These are phyloP conservation scores for Aquilaria sinensis DNA, from an alignment of 345 rosid species.

Conservation along the genomic window DNA sequence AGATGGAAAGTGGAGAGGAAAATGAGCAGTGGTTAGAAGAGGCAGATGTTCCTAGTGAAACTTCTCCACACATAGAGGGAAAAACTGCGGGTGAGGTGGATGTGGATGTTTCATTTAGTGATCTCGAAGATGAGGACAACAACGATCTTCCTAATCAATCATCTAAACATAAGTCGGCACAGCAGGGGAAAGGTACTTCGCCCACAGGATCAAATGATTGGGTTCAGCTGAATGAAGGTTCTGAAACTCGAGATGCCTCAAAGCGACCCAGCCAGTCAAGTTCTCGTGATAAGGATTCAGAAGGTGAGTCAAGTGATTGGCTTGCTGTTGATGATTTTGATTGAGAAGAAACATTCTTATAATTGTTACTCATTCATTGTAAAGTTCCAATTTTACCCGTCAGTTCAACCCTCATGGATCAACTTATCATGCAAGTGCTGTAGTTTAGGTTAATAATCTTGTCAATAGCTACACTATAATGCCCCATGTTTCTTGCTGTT, in stretches of 20 bases:
- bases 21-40: constrained; percentile 39
- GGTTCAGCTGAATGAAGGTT: constrained; percentile 44
- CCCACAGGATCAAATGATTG: constrained; percentile 53
- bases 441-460: constrained; percentile 12
- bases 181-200: constrained; percentile 23
- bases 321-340: constrained; percentile 54
- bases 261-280: constrained; percentile 27
- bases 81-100: constrained; percentile 33
- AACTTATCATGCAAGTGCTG: constrained; percentile 9
- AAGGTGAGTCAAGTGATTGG: constrained; percentile 63
- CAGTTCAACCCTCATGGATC: constrained; percentile 9
- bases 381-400: constrained; percentile 17
- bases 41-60: constrained; percentile 16
- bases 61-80: constrained; percentile 19
- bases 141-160: constrained; percentile 25
- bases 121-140: constrained; percentile 43
- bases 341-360: constrained; percentile 14
- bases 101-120: constrained; percentile 55
- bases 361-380: constrained; percentile 25
- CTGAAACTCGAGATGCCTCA: constrained; percentile 16
- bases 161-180: constrained; percentile 15
- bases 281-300: constrained; percentile 52
- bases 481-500: constrained; percentile 3
- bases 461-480: neutral
- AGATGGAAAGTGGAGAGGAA: constrained; percentile 27